phyloP scores from a whole-genome alignment of 495 filamentous ascomycete species.

The Penicillium robsamsonii region DNA sequence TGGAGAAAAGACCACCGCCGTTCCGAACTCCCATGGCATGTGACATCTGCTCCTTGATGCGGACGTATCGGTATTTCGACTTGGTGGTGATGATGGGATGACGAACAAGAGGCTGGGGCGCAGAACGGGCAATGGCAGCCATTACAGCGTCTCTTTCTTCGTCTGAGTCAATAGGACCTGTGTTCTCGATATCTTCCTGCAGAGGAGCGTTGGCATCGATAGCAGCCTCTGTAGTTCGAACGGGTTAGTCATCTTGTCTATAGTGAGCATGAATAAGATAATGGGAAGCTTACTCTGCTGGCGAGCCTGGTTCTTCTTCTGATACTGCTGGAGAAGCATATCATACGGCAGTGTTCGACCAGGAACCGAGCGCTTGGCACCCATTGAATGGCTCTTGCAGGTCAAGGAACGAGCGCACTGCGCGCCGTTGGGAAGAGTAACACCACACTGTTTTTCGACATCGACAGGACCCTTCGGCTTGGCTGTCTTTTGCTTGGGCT shows the following conservation, averaged over 20 bases:
- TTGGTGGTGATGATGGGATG: conserved; percentile 65
- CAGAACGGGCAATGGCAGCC: conserved; percentile 71
- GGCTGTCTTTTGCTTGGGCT: conserved; percentile 75
- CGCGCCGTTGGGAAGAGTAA: conserved; percentile 76
- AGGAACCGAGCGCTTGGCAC: conserved; percentile 86
- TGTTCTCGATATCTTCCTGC: conserved; percentile 74
- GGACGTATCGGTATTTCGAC: conserved; percentile 74
- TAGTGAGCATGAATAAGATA: background rate
- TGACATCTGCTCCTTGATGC: conserved; percentile 85
- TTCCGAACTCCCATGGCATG: conserved; percentile 60
- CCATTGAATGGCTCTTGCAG: conserved; percentile 97
- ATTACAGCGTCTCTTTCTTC: conserved; percentile 90
- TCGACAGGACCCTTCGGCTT: conserved; percentile 96
- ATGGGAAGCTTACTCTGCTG: conserved; percentile 71
- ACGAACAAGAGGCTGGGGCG: conserved; percentile 68
- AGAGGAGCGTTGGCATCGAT: conserved; percentile 93
- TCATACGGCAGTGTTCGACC: conserved; percentile 92
- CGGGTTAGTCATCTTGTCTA: conserved; percentile 8
- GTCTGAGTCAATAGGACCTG: conserved; percentile 81
- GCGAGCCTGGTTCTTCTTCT: conserved; percentile 98
- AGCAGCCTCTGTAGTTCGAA: conserved; percentile 64
- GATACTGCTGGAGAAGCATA: conserved; percentile 87
- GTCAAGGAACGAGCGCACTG: conserved; percentile 89
- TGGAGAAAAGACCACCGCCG: conserved; percentile 47
- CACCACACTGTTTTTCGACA: conserved; percentile 96